Evolutionary conservation across 2,329 filamentous ascomycete genomes (phyloP), one percentile per base, ranked within the genome.

Genomic region (Ilyonectria mors-panacis): DNA sequence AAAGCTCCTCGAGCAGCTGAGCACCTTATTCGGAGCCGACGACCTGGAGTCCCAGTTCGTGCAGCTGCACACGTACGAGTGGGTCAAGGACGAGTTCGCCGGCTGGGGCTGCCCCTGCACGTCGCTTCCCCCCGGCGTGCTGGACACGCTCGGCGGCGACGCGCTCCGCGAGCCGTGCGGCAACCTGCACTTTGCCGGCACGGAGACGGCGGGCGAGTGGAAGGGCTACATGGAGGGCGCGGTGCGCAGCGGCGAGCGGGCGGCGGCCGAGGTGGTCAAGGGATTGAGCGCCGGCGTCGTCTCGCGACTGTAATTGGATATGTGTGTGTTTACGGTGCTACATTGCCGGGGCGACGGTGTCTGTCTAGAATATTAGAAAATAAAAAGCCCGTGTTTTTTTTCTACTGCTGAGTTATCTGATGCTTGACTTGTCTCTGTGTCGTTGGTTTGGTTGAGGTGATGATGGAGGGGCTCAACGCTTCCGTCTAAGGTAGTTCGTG

Each of bases 71-170:
- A 70, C 71, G 2, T 76, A 81, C 39, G 79, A 82, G 37, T 85
- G 83, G 83, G 63, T 70, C 4, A 70, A 76, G 1, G 81, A 85
- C 35, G 73, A 78, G 58, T 81, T 69, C 13, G 75, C 78, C 0
- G 81, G 82, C 30, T 77, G 70, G 67, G 83, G 83, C 0, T 83
- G 82, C 53, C 83, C 83, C 0, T 83, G 79, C 66, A 71, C 82
- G 1, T 67, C 75, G 0, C 70, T 82, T 37, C 45, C 76, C 0
- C 84, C 83, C 0, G 83, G 83, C 0, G 78, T 84, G 4, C 69
- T 85, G 9, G 77, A 76, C 4, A 70, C 73, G 1, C 72, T 77
- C 1, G 79, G 73, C 2, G 75, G 77, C 1, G 73, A 80, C 12
- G 74, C 73, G 5, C 66, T 85, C 10, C 73, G 81, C n/a, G 74